phyloP scores from a whole-genome alignment of 2,329 filamentous ascomycete genomes.

The Apiospora sp. region DNA sequence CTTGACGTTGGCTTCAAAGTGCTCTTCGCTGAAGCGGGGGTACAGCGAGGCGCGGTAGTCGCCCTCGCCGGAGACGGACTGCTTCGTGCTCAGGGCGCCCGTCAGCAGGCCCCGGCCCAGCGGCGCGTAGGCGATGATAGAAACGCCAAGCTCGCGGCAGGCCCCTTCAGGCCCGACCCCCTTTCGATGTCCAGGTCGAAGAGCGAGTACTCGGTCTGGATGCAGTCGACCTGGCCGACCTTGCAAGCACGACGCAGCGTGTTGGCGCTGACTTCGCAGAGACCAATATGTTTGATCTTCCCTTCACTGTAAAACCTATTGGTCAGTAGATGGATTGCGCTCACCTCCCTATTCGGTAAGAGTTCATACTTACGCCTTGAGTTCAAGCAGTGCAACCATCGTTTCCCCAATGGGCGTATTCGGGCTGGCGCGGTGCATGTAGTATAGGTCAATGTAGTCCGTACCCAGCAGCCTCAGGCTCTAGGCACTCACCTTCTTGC shows the following conservation, averaged over 20 bases:
- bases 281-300: constrained; percentile 64
- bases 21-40: constrained; percentile 54
- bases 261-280: constrained; percentile 57
- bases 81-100: constrained; percentile 41
- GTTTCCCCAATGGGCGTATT: constrained; percentile 58
- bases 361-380: constrained; percentile 47
- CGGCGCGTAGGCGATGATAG: constrained; percentile 65
- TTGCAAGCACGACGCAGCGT: constrained; percentile 56
- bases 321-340: background rate
- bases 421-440: constrained; percentile 59
- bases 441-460: constrained; percentile 61
- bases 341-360: background rate
- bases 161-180: constrained; percentile 56
- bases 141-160: constrained; percentile 63
- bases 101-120: constrained; percentile 66
- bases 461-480: constrained; percentile 57
- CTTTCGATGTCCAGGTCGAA: constrained; percentile 67
- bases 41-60: constrained; percentile 43
- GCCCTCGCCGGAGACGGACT: background rate
- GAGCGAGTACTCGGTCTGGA: constrained; percentile 63
- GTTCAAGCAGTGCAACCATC: constrained; percentile 54
- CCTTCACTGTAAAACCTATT: constrained; percentile 47
- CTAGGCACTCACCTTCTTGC: constrained; percentile 35
- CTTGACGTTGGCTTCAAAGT: constrained; percentile 57
- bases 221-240: constrained; percentile 55